phyloP scores from a whole-genome alignment of 495 filamentous ascomycete species.

The Daldinia caldariorum region DNA sequence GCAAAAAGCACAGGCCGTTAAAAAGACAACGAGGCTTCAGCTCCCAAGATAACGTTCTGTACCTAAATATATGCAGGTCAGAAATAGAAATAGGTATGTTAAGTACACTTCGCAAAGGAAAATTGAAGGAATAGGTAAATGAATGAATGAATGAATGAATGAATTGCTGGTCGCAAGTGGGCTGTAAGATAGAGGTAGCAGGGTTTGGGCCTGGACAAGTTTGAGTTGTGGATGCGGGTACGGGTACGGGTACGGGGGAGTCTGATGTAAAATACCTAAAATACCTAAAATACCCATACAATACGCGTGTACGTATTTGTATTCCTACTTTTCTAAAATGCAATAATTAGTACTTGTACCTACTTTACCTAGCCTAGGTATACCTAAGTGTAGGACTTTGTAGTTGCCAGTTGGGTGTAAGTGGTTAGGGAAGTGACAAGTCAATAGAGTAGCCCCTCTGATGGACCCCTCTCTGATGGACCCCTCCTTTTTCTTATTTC shows the following conservation, averaged over 20 bases:
- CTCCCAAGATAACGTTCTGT: conserved; percentile 7
- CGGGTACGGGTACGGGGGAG: neutral
- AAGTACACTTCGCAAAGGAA: conserved; percentile 13
- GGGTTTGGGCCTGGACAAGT: too few relatives aligned
- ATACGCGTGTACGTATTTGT: neutral
- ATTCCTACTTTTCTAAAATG: neutral
- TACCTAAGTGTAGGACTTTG: too few relatives aligned
- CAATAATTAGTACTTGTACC: neutral
- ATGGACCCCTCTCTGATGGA: conserved; percentile 17
- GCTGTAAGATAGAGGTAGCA: conserved; percentile 5
- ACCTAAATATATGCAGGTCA: conserved; percentile 4
- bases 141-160: conserved; percentile 1
- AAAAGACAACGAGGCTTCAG: conserved; percentile 17
- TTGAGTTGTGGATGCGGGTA: neutral
- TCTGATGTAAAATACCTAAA: neutral
- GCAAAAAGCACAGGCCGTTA: neutral
- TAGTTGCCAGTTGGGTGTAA: neutral
- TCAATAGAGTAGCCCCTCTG: neutral
- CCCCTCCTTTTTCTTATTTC: conserved; percentile 3
- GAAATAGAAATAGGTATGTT: conserved; percentile 6
- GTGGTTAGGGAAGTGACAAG: neutral
- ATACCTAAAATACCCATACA: neutral
- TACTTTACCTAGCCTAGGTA: too few relatives aligned
- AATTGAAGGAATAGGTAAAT: neutral
- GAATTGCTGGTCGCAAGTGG: conserved; percentile 1